Conservation (phyloP, 305 asterid species). For the Fraxinus nigra region DNA sequence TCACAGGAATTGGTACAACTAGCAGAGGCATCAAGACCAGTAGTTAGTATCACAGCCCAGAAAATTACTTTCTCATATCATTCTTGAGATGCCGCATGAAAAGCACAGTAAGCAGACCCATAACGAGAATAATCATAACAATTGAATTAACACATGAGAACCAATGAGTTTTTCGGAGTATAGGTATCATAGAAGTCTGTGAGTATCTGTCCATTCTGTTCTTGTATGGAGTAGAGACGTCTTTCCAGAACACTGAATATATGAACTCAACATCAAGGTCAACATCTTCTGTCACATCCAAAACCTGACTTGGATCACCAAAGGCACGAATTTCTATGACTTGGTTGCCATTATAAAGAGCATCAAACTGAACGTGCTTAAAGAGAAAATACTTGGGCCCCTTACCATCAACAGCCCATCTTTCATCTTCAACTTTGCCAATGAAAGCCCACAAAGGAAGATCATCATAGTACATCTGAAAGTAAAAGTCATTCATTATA, state of each 20-base stretch:
- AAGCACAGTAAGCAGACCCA: slow-evolving; percentile 56
- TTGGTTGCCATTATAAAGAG: slow-evolving; percentile 62
- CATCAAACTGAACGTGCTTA: slow-evolving; percentile 68
- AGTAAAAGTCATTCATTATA: slow-evolving; percentile 63
- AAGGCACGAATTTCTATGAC: slow-evolving; percentile 72
- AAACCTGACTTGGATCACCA: slow-evolving; percentile 64
- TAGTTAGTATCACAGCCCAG: slow-evolving; percentile 21
- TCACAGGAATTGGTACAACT: slow-evolving; percentile 8
- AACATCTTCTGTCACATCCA: slow-evolving; percentile 64
- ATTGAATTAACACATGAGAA: slow-evolving; percentile 65
- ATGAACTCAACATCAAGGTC: slow-evolving; percentile 57
- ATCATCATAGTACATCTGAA: slow-evolving; percentile 82
- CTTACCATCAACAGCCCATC: slow-evolving; percentile 38
- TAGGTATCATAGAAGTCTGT: slow-evolving; percentile 51
- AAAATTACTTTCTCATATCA: slow-evolving; percentile 72
- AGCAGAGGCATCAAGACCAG: slow-evolving; percentile 9
- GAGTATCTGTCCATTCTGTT: slow-evolving; percentile 69
- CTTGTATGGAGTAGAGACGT: slow-evolving; percentile 40
- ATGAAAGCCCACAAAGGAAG: slow-evolving; percentile 95
- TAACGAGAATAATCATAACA: slow-evolving; percentile 54
- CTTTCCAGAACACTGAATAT: slow-evolving; percentile 65
- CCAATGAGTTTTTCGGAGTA: slow-evolving; percentile 62
- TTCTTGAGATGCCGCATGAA: slow-evolving; percentile 69
- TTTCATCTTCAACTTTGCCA: slow-evolving; percentile 78
- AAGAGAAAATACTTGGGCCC: slow-evolving; percentile 61